These are phyloP conservation scores for Talaromyces stipitatus DNA, from an alignment of 495 filamentous ascomycete species.

Conservation along the genomic window DNA sequence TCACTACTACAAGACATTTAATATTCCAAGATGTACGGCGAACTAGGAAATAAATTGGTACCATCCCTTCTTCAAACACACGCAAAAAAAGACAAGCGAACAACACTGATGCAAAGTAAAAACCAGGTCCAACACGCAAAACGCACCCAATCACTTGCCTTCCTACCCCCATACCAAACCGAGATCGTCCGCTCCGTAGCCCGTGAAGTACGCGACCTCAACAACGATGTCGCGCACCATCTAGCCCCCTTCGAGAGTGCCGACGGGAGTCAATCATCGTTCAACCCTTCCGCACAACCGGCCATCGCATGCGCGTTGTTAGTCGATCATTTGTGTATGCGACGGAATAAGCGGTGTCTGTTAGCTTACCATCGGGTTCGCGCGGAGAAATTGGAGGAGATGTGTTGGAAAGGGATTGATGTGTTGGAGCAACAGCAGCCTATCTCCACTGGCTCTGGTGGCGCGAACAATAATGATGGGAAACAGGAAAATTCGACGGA, in stretches of 20 bases:
- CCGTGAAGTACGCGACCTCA: constrained; percentile 88
- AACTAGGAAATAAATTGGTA: constrained; percentile 80
- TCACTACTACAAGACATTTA: neutral
- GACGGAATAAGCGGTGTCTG: constrained; percentile 91
- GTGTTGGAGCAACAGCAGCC: constrained; percentile 56
- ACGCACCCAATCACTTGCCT: constrained; percentile 77
- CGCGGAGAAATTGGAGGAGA: constrained; percentile 85
- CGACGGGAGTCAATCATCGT: constrained; percentile 28
- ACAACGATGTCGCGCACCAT: constrained; percentile 76
- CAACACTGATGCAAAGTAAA: constrained; percentile 2
- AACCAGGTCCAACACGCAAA: constrained; percentile 91
- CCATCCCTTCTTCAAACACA: neutral
- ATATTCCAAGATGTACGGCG: constrained; percentile 71
- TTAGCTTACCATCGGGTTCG: constrained; percentile 90
- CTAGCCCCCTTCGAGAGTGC: constrained; percentile 69
- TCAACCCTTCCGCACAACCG: constrained; percentile 79
- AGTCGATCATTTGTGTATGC: constrained; percentile 90
- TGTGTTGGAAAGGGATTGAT: constrained; percentile 87
- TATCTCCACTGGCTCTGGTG: constrained; percentile 5
- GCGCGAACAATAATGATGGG: constrained; percentile 12
- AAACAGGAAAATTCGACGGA: neutral
- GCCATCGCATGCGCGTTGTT: constrained; percentile 81
- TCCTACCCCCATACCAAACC: constrained; percentile 89
- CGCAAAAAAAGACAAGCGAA: neutral
- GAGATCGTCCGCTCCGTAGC: constrained; percentile 83